A percentile compares a stretch with the other conserved stretches of the same genome.
phyloP scores from a whole-genome alignment of 1,284 basidiomycete genomes.

The Microbotryum saponariae region DNA sequence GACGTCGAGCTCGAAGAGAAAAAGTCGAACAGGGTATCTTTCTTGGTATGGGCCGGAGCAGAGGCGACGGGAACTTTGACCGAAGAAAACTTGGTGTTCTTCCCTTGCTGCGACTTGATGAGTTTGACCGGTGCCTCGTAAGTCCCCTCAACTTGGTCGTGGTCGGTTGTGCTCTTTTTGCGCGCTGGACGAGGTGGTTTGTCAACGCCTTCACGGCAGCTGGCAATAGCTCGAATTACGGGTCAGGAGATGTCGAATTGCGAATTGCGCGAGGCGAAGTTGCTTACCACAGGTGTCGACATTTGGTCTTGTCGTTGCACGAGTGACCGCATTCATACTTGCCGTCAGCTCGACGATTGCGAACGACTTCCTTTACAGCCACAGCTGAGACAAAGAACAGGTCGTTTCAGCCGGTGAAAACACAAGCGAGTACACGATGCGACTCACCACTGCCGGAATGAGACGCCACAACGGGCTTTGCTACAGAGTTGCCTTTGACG shows the following conservation, averaged over 20 bases:
- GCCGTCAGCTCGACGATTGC: slow-evolving; percentile 19
- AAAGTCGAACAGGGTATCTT: no score
- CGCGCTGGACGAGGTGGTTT: slow-evolving; percentile 12
- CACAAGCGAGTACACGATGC: no score
- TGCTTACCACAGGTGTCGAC: slow-evolving; percentile 38
- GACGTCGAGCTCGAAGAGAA: no score
- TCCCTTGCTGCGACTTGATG: no score
- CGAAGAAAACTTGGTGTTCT: no score
- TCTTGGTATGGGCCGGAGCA: no score
- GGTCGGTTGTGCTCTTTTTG: background rate
- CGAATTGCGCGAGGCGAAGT: no score
- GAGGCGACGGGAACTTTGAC: no score
- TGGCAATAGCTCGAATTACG: background rate
- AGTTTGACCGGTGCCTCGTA: no score
- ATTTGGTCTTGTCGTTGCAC: slow-evolving; percentile 33
- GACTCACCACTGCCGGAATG: background rate
- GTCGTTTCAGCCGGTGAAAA: no score
- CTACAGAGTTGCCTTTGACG: slow-evolving; percentile 1
- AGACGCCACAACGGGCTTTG: background rate
- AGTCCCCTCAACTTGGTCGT: no score
- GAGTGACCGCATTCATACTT: slow-evolving; percentile 32
- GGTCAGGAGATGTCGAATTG: background rate
- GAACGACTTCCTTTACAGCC: background rate
- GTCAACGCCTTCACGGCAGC: slow-evolving; percentile 27
- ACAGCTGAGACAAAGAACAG: background rate